Percentiles rank a stretch among this genome's conserved stretches.
phyloP scores from a whole-genome alignment of 1,284 basidiomycete species.

The Leccinum discolor region DNA sequence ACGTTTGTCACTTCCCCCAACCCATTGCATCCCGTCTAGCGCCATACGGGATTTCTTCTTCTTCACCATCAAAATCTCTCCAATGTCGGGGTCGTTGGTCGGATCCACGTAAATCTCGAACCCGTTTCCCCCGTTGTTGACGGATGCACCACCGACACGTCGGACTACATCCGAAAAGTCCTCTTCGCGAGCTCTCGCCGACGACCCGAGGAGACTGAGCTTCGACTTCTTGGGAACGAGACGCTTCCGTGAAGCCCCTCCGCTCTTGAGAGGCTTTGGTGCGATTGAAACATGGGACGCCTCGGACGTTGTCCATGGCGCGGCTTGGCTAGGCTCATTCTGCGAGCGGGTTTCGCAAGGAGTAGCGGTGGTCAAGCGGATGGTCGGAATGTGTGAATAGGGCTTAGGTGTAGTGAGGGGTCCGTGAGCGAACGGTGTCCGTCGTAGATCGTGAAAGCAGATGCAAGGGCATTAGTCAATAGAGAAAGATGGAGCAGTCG shows the following conservation, averaged over 20 bases:
- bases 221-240: slow-evolving; percentile 79
- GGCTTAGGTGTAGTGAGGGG: no score
- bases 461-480: no score
- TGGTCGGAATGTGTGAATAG: no score
- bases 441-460: no score
- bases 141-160: slow-evolving; percentile 49
- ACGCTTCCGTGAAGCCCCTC: slow-evolving; percentile 43
- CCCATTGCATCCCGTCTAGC: slow-evolving; percentile 67
- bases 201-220: slow-evolving; percentile 51
- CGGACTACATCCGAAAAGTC: slow-evolving; percentile 66
- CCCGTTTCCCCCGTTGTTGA: slow-evolving; percentile 46
- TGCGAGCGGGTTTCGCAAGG: slow-evolving; percentile 53
- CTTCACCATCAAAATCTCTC: slow-evolving; percentile 73
- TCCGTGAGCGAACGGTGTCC: no score
- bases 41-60: slow-evolving; percentile 72
- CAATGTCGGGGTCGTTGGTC: slow-evolving; percentile 60
- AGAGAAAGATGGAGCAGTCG: no score
- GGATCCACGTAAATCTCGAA: slow-evolving; percentile 79
- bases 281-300: slow-evolving; percentile 33
- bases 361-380: slow-evolving; percentile 61
- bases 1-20: slow-evolving; percentile 64
- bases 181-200: slow-evolving; percentile 38
- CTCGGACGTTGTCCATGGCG: slow-evolving; percentile 35
- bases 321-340: slow-evolving; percentile 31
- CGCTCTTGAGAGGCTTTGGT: slow-evolving; percentile 26